Conservation (phyloP, 768 basidiomycete species). For the Exidia glandulosa region DNA sequence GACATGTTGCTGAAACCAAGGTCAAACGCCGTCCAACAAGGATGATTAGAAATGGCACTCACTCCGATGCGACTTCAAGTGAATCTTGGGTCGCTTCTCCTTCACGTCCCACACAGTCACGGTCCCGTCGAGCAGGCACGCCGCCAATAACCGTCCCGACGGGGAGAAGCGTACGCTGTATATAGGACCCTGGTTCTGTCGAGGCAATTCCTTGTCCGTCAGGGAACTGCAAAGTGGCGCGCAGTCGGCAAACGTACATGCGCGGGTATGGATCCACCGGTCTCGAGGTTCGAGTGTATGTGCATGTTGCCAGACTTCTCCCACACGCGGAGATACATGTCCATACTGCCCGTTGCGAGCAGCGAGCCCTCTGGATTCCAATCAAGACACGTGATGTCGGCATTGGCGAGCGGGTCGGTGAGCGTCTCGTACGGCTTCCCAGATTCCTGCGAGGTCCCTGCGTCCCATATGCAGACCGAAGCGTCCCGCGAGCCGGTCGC, state of each 20-base stretch:
- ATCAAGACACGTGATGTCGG: constrained; percentile 62
- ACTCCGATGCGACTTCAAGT: neutral
- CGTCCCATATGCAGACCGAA: constrained; percentile 60
- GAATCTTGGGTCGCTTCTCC: neutral
- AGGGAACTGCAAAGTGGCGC: too few relatives aligned
- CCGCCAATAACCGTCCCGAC: neutral
- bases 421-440: constrained; percentile 38
- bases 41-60: neutral
- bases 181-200: neutral
- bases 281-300: constrained; percentile 31
- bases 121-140: neutral
- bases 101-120: neutral
- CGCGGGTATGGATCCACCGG: constrained; percentile 28
- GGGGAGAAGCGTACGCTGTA: constrained; percentile 24
- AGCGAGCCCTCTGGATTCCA: constrained; percentile 69
- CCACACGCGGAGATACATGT: constrained; percentile 58
- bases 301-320: constrained; percentile 46
- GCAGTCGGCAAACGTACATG: constrained; percentile 36
- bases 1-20: constrained; percentile 69
- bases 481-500: constrained; percentile 81
- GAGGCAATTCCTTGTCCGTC: too few relatives aligned
- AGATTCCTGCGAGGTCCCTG: constrained; percentile 16
- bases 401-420: constrained; percentile 22
- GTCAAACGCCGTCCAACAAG: too few relatives aligned
- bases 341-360: constrained; percentile 70